Percentiles rank a stretch among this genome's conserved stretches.
Conservation (phyloP, 2,329 filamentous ascomycete species). For the Aureobasidium zeae region DNA sequence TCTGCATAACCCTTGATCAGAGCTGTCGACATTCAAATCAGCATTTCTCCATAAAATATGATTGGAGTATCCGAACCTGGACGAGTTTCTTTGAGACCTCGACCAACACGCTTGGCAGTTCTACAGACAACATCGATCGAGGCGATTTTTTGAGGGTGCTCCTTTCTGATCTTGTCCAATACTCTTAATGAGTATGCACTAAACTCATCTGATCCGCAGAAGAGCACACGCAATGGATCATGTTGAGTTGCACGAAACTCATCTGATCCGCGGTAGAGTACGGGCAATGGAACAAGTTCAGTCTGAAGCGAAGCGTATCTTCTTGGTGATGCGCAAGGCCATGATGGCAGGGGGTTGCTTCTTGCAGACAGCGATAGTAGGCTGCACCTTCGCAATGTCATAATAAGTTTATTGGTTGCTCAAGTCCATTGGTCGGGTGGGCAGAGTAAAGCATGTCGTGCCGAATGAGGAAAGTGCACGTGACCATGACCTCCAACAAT, state of each 20-base stretch:
- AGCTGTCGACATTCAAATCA: constrained; percentile 46
- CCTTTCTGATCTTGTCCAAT: constrained; percentile 43
- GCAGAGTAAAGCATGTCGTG: not conserved
- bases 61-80: constrained; percentile 48
- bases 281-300: constrained; percentile 52
- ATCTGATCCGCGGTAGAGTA: constrained; percentile 93
- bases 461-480: not conserved
- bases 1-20: constrained; percentile 61
- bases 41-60: constrained; percentile 9
- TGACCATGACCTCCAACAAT: not conserved
- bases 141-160: constrained; percentile 51
- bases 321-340: not conserved
- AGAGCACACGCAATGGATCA: constrained; percentile 69
- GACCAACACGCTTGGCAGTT: constrained; percentile 66
- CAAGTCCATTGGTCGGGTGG: not conserved
- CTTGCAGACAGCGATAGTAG: not conserved
- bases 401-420: not conserved
- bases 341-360: not conserved
- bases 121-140: constrained; percentile 81
- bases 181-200: constrained; percentile 69
- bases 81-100: constrained; percentile 59
- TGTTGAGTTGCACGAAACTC: constrained; percentile 28
- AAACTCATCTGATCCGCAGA: constrained; percentile 89
- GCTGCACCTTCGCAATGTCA: not conserved
- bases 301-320: constrained; percentile 1